These are phyloP conservation scores for Wallacemonas sp. DNA, from an alignment of 208 protist genomes.

Conservation along the genomic window DNA sequence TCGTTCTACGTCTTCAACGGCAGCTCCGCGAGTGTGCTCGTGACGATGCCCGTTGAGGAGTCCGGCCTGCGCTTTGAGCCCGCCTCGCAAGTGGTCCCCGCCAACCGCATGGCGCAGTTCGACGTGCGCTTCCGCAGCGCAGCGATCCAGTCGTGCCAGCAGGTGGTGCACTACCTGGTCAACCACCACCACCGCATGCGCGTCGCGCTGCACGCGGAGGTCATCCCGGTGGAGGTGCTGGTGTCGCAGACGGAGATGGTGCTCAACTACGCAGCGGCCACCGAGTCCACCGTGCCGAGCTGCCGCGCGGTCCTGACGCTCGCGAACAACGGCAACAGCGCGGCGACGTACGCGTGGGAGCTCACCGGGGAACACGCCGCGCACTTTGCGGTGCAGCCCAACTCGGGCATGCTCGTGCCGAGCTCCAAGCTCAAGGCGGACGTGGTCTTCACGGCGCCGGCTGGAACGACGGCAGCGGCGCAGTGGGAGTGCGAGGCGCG, in stretches of 20 bases:
- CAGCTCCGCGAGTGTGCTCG: constrained; percentile 71
- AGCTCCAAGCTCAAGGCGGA: constrained; percentile 52
- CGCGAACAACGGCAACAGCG: constrained; percentile 84
- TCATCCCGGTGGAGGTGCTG: constrained; percentile 89
- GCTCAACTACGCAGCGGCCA: constrained; percentile 33
- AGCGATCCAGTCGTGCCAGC: constrained; percentile 70
- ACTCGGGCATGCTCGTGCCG: constrained; percentile 62
- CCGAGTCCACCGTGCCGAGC: constrained; percentile 45
- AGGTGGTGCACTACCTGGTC: constrained; percentile 87
- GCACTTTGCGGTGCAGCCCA: constrained; percentile 71
- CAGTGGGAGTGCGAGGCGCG: constrained; percentile 39
- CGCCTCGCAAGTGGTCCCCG: constrained; percentile 88
- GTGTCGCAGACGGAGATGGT: constrained; percentile 81
- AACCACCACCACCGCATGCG: constrained; percentile 90
- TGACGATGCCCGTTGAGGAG: constrained; percentile 74
- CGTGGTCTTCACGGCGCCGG: constrained; percentile 71
- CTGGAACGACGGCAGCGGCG: constrained; percentile 35
- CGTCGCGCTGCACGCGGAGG: constrained; percentile 87
- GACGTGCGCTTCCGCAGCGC: constrained; percentile 80
- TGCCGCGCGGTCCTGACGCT: constrained; percentile 60
- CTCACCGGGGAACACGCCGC: constrained; percentile 31
- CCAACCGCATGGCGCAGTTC: constrained; percentile 89
- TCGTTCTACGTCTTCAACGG: constrained; percentile 94
- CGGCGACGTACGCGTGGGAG: constrained; percentile 78
- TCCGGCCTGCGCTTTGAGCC: constrained; percentile 63